Base-by-base conservation (phyloP, 306 rosid genomes). In the Inga laurina region DNA sequence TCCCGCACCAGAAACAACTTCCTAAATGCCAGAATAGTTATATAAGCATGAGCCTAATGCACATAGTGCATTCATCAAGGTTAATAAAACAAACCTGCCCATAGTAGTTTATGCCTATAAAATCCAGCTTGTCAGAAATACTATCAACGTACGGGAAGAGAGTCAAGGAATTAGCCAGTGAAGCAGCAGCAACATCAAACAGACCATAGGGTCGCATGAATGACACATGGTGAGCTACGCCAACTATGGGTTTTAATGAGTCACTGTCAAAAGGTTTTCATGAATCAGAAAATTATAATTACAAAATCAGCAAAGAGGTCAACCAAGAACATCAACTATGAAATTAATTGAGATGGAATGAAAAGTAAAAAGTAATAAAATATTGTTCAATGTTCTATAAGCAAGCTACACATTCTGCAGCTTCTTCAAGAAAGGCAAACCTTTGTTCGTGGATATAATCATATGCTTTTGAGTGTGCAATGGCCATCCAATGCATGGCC, bases 401-500 rank as follows among this genome's bases (percentile, higher is more conserved):
- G 79, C 24, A 41, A 74, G 79, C 82, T 54, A 70, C 41, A 78
- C 76, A 78, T 81, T 83, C 65, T 76, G 80, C 73, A 83, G 83
- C 81, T 77, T 84, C 52, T 41, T 45, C 43, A 72, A 84, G 70
- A 82, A 82, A 84, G 51, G 82, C 34, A 79, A 64, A 96, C 98
- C 98, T 96, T 79, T 77, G 85, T 74, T 80, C 91, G 66, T 92
- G 99, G 85, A 96, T 90, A 86, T 86, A 89, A 61, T 94, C 94
- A 85, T 94, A 96, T 84, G 98, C 99, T 87, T 90, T 94, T 65
- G 91, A 80, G 88, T 96, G 99, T 75, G 99, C 98, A 90, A 84
- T 67, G 82, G 97, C 82, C 66, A 94, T 96, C 99, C 99, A 96
- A 92, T 94, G 92, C 99, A 96, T 96, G 86, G 97, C 94, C 90